phyloP scores from a whole-genome alignment of 129 eudicot species.

The Lactuca saligna region DNA sequence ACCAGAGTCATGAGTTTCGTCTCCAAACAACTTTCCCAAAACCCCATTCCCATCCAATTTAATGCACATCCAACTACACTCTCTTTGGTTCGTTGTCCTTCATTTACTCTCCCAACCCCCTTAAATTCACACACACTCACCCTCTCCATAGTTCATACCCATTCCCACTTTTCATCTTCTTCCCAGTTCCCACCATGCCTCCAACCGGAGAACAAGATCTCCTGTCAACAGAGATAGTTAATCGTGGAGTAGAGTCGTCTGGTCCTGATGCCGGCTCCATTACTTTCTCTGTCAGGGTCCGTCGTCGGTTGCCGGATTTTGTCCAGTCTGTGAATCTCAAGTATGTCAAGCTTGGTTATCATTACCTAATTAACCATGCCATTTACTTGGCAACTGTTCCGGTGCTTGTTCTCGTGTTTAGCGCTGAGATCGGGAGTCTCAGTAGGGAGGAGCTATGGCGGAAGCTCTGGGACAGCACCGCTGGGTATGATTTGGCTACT shows the following conservation, averaged over 20 bases:
- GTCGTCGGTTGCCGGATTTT: slow-evolving; percentile 79
- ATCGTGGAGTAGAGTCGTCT: slow-evolving; percentile 61
- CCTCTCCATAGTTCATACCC: neutral
- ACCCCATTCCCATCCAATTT: slow-evolving; percentile 19
- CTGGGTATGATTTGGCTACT: slow-evolving; percentile 66
- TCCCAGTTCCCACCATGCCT: slow-evolving; percentile 19
- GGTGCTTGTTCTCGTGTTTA: slow-evolving; percentile 55
- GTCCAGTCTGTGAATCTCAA: slow-evolving; percentile 81
- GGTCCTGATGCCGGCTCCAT: slow-evolving; percentile 87
- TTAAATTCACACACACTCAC: slow-evolving; percentile 25
- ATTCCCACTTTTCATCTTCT: slow-evolving; percentile 2
- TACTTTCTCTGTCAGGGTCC: slow-evolving; percentile 79
- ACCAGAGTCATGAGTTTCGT: slow-evolving; percentile 9
- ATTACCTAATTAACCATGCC: slow-evolving; percentile 77
- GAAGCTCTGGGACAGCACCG: slow-evolving; percentile 66
- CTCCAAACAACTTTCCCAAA: slow-evolving; percentile 33
- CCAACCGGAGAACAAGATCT: slow-evolving; percentile 66
- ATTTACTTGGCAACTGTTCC: slow-evolving; percentile 79
- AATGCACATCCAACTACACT: slow-evolving; percentile 40
- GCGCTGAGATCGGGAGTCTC: slow-evolving; percentile 81
- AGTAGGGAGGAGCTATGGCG: slow-evolving; percentile 77
- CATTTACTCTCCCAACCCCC: slow-evolving; percentile 38
- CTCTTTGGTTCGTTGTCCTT: slow-evolving; percentile 26
- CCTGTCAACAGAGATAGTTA: slow-evolving; percentile 85
- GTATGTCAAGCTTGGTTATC: slow-evolving; percentile 92